Conservation (phyloP, 345 rosid species). For the Gossypium herbaceum region DNA sequence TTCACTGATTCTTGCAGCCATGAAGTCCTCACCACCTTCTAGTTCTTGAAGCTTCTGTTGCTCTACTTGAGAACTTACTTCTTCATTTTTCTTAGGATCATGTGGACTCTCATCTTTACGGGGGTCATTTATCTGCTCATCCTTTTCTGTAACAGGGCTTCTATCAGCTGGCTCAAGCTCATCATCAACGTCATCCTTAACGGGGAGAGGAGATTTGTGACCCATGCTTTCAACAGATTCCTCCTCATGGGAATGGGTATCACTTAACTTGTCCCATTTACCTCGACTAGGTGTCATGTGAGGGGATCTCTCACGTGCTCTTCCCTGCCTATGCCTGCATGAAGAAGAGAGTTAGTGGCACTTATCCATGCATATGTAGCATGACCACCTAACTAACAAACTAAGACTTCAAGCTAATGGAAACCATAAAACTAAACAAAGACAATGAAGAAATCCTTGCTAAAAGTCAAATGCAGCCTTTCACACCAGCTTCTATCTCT, state of each 20-base stretch:
- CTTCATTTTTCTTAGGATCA: conserved; percentile 33
- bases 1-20: conserved; percentile 86
- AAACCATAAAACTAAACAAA: background rate
- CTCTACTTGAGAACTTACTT: conserved; percentile 37
- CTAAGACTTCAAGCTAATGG: background rate
- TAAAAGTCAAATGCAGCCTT: background rate
- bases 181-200: conserved; percentile 39
- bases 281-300: conserved; percentile 40
- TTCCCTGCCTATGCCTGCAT: conserved; percentile 32
- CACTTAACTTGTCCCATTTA: conserved; percentile 34
- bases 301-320: conserved; percentile 42
- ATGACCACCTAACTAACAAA: background rate
- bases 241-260: conserved; percentile 44
- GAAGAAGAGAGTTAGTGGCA: background rate
- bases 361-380: background rate
- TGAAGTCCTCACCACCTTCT: conserved; percentile 66
- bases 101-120: conserved; percentile 23
- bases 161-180: conserved; percentile 33
- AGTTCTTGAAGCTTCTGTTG: conserved; percentile 40
- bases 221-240: conserved; percentile 59
- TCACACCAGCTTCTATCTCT: background rate
- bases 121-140: conserved; percentile 33
- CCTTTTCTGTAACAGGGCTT: conserved; percentile 50
- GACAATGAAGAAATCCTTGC: background rate
- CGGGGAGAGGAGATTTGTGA: conserved; percentile 40